These are phyloP conservation scores for Polytrichum commune DNA, from an alignment of 225 moss, liverwort and hornwort genomes.

Conservation along the genomic window DNA sequence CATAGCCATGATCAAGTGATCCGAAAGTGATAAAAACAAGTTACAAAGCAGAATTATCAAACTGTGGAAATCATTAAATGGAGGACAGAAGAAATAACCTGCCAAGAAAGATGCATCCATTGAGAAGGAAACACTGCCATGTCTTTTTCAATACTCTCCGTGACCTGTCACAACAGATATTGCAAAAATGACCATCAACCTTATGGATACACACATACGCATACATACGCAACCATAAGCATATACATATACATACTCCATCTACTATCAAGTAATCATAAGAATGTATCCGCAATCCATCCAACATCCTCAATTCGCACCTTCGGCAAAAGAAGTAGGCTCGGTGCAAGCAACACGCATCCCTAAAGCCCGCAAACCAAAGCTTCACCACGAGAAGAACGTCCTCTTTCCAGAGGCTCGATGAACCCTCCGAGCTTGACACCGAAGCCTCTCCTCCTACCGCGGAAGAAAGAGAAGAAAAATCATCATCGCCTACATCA, in stretches of 20 bases:
- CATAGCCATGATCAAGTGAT: neutral
- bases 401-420: slow-evolving; percentile 35
- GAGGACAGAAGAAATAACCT: slow-evolving; percentile 38
- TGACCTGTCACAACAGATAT: slow-evolving; percentile 49
- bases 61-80: too few species aligned
- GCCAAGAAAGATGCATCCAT: slow-evolving; percentile 89
- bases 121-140: slow-evolving; percentile 80
- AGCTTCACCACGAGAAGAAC: slow-evolving; percentile 42
- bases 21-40: neutral
- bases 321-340: slow-evolving; percentile 53
- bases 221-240: slow-evolving; percentile 4
- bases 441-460: slow-evolving; percentile 14
- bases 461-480: neutral
- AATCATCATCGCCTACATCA: neutral
- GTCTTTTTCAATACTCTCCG: slow-evolving; percentile 81
- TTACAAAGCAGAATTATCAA: neutral
- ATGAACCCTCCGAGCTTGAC: slow-evolving; percentile 15
- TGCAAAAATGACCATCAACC: slow-evolving; percentile 1
- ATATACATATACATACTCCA: neutral
- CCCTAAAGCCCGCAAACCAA: slow-evolving; percentile 55
- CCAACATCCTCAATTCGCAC: slow-evolving; percentile 19
- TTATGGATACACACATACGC: neutral
- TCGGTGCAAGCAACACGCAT: slow-evolving; percentile 61
- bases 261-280: neutral
- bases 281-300: neutral